Conservation (phyloP, 2,329 filamentous ascomycete species). For the Cercospora sojina region DNA sequence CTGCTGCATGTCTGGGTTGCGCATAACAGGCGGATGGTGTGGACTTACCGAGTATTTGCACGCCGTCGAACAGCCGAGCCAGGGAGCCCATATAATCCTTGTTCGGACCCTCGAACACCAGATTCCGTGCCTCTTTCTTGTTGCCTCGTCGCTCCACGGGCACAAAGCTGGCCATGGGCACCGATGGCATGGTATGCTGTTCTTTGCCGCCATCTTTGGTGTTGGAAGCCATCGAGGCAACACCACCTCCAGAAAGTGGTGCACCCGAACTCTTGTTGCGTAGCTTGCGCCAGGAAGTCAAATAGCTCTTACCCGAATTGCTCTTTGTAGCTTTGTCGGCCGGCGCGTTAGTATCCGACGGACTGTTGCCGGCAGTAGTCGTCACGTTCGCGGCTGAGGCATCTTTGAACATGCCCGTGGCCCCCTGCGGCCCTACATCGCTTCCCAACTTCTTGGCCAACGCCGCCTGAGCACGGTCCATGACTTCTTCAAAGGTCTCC, state of each 20-base stretch:
- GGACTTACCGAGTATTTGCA: constrained; percentile 79
- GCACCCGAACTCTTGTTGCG: constrained; percentile 79
- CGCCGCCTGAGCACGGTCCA: constrained; percentile 78
- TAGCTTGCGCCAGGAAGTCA: constrained; percentile 86
- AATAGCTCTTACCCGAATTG: constrained; percentile 71
- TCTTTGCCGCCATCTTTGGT: constrained; percentile 56
- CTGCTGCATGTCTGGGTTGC: constrained; percentile 15
- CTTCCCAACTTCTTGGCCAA: constrained; percentile 84
- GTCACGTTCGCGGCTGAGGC: constrained; percentile 41
- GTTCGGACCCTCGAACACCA: constrained; percentile 78
- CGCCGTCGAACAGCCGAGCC: constrained; percentile 87
- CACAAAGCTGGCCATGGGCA: constrained; percentile 67
- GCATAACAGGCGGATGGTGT: background rate
- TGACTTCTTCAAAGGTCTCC: constrained; percentile 78
- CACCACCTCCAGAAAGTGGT: constrained; percentile 36
- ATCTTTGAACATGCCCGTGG: constrained; percentile 73
- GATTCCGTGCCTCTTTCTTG: constrained; percentile 58
- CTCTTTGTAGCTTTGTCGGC: constrained; percentile 45
- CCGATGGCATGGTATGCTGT: constrained; percentile 53
- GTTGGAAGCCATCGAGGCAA: constrained; percentile 26
- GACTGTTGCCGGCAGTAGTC: constrained; percentile 13
- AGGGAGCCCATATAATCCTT: constrained; percentile 88
- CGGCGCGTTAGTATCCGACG: constrained; percentile 35
- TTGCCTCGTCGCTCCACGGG: constrained; percentile 54
- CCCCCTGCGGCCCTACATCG: constrained; percentile 81